Evolutionary conservation across 2,329 filamentous ascomycete species (phyloP), one percentile per base, ranked within the genome.

Genomic region (Fusarium austroafricanum): DNA sequence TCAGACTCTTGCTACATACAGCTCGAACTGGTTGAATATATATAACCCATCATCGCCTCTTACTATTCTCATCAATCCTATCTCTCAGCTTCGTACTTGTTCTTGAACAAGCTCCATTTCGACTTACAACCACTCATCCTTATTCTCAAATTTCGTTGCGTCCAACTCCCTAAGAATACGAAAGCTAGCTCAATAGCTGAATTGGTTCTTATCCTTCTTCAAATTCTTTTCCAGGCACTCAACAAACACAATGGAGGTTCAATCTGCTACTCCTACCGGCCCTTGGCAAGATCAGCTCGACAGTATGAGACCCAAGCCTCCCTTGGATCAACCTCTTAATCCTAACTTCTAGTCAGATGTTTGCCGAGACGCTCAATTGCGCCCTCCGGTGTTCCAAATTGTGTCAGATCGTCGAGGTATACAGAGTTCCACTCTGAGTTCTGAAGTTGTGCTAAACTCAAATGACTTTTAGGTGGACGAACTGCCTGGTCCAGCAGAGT

Each of bases 401-500:
- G 86, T 92, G 51, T 93, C 91, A 72, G 91, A 93, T 78, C 87
- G 90, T 76, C 86, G 91, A 86, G 90, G 90, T 92, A 84, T 73
- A 81, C 55, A 49, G 31, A 9, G 23, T 17, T 4, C 5, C n/a
- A 26, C 29, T 6, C 17, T 14, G 28, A 17, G 7, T 37, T 39
- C 14, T 35, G 20, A 35, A 21, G 37, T 47, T 31, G 44, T 12
- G 33, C 50, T 59, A 37, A 40, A 23, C 39, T 53, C 28, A 50
- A 44, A 53, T 33, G 15, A 37, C 38, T 47, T 31, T 23, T 29
- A 96, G 94, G 93, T 71, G 93, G 93, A 70, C 92, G 94, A 73
- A 97, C 94, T 60, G 94, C 94, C 59, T 97, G 94, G 94, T 95
- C 93, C 59, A 92, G 90, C 82, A 86, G 86, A 61, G 93, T 97